These are phyloP conservation scores for Euphorbia schlechtendalii DNA, from an alignment of 441 rosid genomes.

Conservation along the genomic window DNA sequence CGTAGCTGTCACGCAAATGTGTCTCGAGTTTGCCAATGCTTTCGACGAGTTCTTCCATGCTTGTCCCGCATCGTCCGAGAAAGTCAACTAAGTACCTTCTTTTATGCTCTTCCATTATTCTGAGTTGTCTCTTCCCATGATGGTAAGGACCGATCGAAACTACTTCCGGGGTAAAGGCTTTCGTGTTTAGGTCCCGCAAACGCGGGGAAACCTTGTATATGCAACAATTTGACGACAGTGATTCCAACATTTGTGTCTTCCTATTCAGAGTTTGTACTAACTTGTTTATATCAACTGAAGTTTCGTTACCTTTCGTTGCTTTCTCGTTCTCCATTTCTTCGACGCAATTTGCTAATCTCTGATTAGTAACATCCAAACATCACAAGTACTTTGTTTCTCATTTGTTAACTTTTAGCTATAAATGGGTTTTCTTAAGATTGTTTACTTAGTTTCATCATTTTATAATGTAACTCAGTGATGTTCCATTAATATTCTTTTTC, in stretches of 20 bases:
- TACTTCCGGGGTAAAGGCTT: background rate
- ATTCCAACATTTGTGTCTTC: background rate
- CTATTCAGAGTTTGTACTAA: background rate
- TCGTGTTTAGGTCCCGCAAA: background rate
- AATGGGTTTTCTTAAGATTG: too few species aligned
- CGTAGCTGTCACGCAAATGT: conserved; percentile 14
- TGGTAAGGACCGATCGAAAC: conserved; percentile 9
- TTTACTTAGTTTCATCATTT: too few species aligned
- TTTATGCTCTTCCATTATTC: conserved; percentile 9
- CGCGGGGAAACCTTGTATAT: background rate
- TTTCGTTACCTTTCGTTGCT: background rate
- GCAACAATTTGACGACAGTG: background rate
- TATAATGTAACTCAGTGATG: too few species aligned
- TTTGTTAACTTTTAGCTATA: too few species aligned
- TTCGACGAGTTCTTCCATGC: background rate
- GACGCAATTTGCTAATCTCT: too few species aligned
- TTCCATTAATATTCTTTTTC: too few species aligned
- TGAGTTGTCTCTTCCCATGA: background rate
- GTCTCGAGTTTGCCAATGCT: background rate
- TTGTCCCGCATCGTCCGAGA: background rate
- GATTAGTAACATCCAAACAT: too few species aligned
- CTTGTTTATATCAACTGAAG: background rate
- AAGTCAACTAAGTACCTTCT: conserved; percentile 1
- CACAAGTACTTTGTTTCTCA: too few species aligned
- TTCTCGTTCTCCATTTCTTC: background rate